Percentiles rank a stretch among this genome's conserved stretches.
Evolutionary conservation across 108 stramenopile species (phyloP).

Genomic region (Cyclotella choctawhatcheeana): DNA sequence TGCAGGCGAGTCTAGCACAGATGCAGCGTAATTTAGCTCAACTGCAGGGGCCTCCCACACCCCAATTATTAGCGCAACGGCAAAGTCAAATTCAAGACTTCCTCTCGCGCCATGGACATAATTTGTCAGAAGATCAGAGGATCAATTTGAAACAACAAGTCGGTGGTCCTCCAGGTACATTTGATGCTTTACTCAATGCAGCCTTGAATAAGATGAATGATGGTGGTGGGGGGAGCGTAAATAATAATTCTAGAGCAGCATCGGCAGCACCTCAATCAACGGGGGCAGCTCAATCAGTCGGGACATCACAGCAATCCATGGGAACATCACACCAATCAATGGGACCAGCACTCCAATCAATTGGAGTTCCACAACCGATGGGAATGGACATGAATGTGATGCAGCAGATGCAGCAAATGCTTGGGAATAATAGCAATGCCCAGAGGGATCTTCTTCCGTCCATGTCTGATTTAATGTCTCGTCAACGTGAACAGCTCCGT

Average conservation of each 20-base stretch:
- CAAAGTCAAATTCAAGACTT: conserved; percentile 41
- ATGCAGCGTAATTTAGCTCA: conserved; percentile 15
- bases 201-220: too few relatives aligned
- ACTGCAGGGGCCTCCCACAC: conserved; percentile 9
- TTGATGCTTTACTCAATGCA: too few relatives aligned
- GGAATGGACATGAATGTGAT: neutral
- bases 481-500: conserved; percentile 40
- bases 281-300: too few relatives aligned
- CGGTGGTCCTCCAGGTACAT: neutral
- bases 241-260: too few relatives aligned
- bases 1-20: conserved; percentile 9
- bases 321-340: too few relatives aligned
- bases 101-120: conserved; percentile 35
- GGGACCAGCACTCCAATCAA: too few relatives aligned
- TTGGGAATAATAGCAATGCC: neutral
- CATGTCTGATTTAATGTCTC: conserved; percentile 36
- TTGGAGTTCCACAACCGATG: neutral
- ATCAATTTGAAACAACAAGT: conserved; percentile 34
- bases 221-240: too few relatives aligned
- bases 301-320: too few relatives aligned
- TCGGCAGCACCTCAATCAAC: too few relatives aligned
- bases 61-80: neutral
- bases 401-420: conserved; percentile 2
- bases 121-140: conserved; percentile 31
- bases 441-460: neutral